Conservation (phyloP, 768 basidiomycete species). For the Pleurotus citrinopileatus region DNA sequence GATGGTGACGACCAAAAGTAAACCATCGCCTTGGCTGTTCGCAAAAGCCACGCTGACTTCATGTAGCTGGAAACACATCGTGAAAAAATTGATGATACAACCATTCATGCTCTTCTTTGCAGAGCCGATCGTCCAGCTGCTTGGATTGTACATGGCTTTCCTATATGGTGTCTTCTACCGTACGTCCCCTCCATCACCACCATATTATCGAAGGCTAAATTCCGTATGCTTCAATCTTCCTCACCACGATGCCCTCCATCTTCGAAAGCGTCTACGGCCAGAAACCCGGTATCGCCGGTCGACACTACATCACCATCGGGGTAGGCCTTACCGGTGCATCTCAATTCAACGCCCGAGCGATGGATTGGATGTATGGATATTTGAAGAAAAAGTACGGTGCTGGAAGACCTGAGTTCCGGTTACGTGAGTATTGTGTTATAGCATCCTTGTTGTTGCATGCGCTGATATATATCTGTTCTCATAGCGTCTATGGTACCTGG, state of each 20-base stretch:
- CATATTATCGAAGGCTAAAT: background rate
- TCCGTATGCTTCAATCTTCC: slow-evolving; percentile 44
- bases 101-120: slow-evolving; percentile 50
- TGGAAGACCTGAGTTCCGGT: slow-evolving; percentile 48
- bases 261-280: slow-evolving; percentile 55
- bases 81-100: slow-evolving; percentile 52
- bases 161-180: slow-evolving; percentile 62
- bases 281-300: slow-evolving; percentile 52
- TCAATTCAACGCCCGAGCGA: slow-evolving; percentile 48
- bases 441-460: background rate
- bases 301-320: slow-evolving; percentile 73
- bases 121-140: slow-evolving; percentile 67
- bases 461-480: slow-evolving; percentile 4
- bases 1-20: slow-evolving; percentile 42
- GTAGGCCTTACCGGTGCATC: slow-evolving; percentile 54
- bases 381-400: slow-evolving; percentile 43
- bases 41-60: background rate
- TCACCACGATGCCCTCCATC: slow-evolving; percentile 62
- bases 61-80: slow-evolving; percentile 47
- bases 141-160: slow-evolving; percentile 69
- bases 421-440: slow-evolving; percentile 35
- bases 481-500: slow-evolving; percentile 59
- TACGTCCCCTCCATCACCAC: slow-evolving; percentile 25
- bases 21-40: background rate
- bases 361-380: slow-evolving; percentile 55